A percentile compares a stretch with the other conserved stretches of the same genome.
Evolutionary conservation across 1,284 basidiomycete species (phyloP).

Genomic region (Cystobasidium slooffiae): DNA sequence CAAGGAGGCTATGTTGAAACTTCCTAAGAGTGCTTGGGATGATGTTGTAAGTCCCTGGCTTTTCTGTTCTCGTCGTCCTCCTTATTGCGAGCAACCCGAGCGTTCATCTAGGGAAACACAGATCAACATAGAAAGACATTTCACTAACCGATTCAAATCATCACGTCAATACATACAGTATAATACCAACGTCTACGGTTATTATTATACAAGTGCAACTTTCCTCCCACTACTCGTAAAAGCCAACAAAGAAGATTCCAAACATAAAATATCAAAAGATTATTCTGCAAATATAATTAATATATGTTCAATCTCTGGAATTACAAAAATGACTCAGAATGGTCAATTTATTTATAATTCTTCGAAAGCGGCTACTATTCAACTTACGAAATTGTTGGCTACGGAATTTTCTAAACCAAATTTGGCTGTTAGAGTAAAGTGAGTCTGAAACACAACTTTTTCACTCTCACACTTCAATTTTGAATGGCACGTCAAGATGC

Average conservation of each 20-base stretch:
- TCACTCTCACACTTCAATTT: too few species aligned
- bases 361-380: slow-evolving; percentile 41
- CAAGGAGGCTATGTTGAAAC: slow-evolving; percentile 24
- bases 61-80: background rate
- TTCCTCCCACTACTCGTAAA: slow-evolving; percentile 74
- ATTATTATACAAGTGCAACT: slow-evolving; percentile 73
- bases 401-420: slow-evolving; percentile 25
- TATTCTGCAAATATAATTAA: slow-evolving; percentile 61
- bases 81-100: too few species aligned
- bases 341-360: slow-evolving; percentile 68
- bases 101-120: too few species aligned
- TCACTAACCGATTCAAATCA: background rate
- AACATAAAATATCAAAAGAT: slow-evolving; percentile 61
- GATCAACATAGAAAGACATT: background rate
- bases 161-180: slow-evolving; percentile 44
- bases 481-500: too few species aligned
- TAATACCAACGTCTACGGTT: slow-evolving; percentile 58
- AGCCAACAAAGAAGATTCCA: slow-evolving; percentile 63
- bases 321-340: slow-evolving; percentile 70
- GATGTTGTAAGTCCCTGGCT: slow-evolving; percentile 10
- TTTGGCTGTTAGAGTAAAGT: slow-evolving; percentile 36
- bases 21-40: slow-evolving; percentile 18
- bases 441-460: background rate
- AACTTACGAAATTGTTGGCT: slow-evolving; percentile 38
- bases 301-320: slow-evolving; percentile 73